Conservation (phyloP, 352 stramenopile genomes). For the Phytophthora constricta region DNA sequence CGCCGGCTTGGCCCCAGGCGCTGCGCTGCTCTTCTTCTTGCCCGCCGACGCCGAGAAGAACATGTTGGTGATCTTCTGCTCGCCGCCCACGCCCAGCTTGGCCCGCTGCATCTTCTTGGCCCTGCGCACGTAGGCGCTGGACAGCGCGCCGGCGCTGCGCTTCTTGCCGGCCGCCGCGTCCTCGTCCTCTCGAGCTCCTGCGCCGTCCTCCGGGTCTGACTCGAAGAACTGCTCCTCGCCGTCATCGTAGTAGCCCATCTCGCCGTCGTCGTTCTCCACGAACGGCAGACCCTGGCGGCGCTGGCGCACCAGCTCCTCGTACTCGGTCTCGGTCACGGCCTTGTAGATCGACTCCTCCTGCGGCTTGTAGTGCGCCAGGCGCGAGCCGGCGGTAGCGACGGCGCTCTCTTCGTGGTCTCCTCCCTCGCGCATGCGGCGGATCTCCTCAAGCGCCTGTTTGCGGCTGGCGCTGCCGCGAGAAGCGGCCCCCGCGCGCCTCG, state of each 20-base stretch:
- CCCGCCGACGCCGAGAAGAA: slow-evolving; percentile 74
- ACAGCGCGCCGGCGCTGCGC: slow-evolving; percentile 77
- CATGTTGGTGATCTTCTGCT: slow-evolving; percentile 92
- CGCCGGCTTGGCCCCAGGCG: slow-evolving; percentile 19
- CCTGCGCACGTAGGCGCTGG: slow-evolving; percentile 72
- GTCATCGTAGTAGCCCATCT: slow-evolving; percentile 90
- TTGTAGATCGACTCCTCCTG: slow-evolving; percentile 86
- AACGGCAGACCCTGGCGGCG: slow-evolving; percentile 80
- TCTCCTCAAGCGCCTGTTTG: slow-evolving; percentile 75
- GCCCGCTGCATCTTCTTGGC: slow-evolving; percentile 88
- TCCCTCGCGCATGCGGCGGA: slow-evolving; percentile 72
- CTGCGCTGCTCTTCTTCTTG: slow-evolving; percentile 44
- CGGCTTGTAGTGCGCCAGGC: slow-evolving; percentile 76
- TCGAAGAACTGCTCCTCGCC: slow-evolving; percentile 92
- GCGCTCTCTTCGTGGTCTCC: slow-evolving; percentile 4
- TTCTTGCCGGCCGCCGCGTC: slow-evolving; percentile 62
- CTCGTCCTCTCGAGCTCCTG: slow-evolving; percentile 42
- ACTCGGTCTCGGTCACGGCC: slow-evolving; percentile 85
- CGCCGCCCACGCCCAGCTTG: slow-evolving; percentile 72
- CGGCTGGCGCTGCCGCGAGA: slow-evolving; percentile 48
- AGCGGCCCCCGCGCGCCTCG: slow-evolving; percentile 42
- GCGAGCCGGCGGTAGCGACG: slow-evolving; percentile 44
- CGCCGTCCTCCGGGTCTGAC: slow-evolving; percentile 65
- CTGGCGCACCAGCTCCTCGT: slow-evolving; percentile 85
- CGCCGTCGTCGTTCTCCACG: slow-evolving; percentile 85